Conservation (phyloP, 1,284 basidiomycete species). For the Moesziomyces parantarcticus region DNA sequence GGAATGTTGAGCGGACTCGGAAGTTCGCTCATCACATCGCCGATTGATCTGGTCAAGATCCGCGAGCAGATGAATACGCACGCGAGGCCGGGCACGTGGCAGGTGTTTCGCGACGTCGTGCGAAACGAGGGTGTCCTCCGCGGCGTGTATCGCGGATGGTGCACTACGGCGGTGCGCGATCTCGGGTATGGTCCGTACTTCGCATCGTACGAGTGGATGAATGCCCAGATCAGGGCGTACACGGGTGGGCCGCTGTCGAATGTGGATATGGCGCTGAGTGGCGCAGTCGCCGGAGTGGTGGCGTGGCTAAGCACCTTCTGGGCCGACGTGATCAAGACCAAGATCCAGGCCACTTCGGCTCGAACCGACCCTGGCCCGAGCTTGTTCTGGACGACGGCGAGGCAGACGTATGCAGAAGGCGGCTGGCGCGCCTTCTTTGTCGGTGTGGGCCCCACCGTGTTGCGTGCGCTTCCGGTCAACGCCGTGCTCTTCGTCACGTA, state of each 20-base stretch:
- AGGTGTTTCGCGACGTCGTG: conserved; percentile 35
- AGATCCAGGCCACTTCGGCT: conserved; percentile 46
- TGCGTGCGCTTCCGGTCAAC: conserved; percentile 59
- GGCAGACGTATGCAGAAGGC: conserved; percentile 36
- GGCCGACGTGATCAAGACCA: conserved; percentile 63
- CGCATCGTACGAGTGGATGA: conserved; percentile 55
- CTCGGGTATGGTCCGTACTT: conserved; percentile 62
- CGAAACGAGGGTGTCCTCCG: conserved; percentile 24
- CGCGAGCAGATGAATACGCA: conserved; percentile 53
- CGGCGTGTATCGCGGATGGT: conserved; percentile 55
- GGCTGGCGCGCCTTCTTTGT: conserved; percentile 55
- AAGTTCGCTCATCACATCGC: conserved; percentile 54
- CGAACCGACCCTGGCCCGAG: background rate
- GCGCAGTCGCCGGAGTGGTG: conserved; percentile 56
- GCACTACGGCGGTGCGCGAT: conserved; percentile 54
- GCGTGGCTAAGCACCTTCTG: conserved; percentile 63
- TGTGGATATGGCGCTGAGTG: conserved; percentile 54
- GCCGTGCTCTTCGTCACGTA: conserved; percentile 56
- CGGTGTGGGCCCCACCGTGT: conserved; percentile 55
- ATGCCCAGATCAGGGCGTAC: conserved; percentile 16
- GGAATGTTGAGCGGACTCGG: conserved; percentile 54
- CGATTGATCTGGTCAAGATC: conserved; percentile 64
- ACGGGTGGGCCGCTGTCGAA: conserved; percentile 21
- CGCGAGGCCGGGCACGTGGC: conserved; percentile 12
- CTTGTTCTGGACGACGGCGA: conserved; percentile 31